Evolutionary conservation across 148 eudicot species (phyloP), one percentile per base, ranked within the genome.

Genomic region (Amaranthus palmeri): DNA sequence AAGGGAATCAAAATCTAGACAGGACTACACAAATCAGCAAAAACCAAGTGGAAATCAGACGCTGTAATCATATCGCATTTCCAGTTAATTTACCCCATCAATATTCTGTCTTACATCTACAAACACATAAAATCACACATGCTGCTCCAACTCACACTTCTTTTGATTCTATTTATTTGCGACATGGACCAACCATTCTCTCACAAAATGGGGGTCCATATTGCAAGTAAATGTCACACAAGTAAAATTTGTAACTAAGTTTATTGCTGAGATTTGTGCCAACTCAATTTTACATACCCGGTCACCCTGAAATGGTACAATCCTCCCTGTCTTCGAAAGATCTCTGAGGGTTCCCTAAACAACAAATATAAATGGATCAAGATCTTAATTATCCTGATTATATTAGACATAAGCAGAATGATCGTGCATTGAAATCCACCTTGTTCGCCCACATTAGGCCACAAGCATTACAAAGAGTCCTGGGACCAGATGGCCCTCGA

Each of bases 381-480:
- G 61, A 14, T 61, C 64, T 41, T 10, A 61, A 53, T 8, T 60
- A 51, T 40, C n/a, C 4, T 61, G 6, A 55, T 50, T 44, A 12
- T 6, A 56, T 64, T 18, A 25, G 18, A 61, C 62, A 61, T 50
- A 61, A 41, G 45, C 2, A 54, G 64, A 68, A 18, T 36, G 46
- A 13, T 9, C 10, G 36, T 25, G 54, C 66, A 54, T 9, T 48
- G 64, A 70, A 40, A 25, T 46, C 48, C 47, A 83, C 85, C 85
- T 83, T 83, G 65, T 83, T 83, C 5, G 85, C 83, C 85, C 85
- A 83, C 83, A 79, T 79, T 55, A 83, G 85, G 41, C 85, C 85
- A 76, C 85, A 83, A 14, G 85, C 85, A 76, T 83, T 83, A 68
- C 85, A 83, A 58, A 83, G 71, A 43, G 85, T 79, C 47, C 85